Conservation (phyloP, 208 protist genomes). For the Histomonas meleagridis region DNA sequence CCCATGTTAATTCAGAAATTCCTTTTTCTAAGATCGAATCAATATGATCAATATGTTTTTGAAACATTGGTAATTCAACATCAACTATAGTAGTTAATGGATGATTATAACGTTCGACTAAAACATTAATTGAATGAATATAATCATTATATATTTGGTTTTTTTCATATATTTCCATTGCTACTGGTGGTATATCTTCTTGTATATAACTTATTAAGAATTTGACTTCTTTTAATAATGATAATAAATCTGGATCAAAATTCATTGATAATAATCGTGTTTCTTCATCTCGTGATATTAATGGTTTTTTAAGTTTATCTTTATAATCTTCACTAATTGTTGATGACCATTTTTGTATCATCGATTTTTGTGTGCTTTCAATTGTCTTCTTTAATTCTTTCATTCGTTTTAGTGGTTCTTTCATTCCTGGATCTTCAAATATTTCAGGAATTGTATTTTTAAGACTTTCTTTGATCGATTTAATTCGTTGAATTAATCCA, state of each 20-base stretch:
- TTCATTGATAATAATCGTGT: slow-evolving; percentile 66
- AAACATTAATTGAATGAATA: slow-evolving; percentile 72
- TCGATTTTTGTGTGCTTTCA: slow-evolving; percentile 22
- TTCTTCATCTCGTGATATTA: slow-evolving; percentile 58
- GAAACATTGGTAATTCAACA: slow-evolving; percentile 73
- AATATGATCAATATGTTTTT: slow-evolving; percentile 52
- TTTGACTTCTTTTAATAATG: slow-evolving; percentile 80
- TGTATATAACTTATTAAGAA: slow-evolving; percentile 60
- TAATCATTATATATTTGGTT: slow-evolving; percentile 70
- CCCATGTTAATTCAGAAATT: slow-evolving; percentile 43
- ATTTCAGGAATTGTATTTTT: slow-evolving; percentile 20
- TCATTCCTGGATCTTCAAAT: slow-evolving; percentile 38
- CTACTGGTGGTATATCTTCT: slow-evolving; percentile 51
- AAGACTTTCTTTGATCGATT: slow-evolving; percentile 63
- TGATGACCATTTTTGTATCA: slow-evolving; percentile 69
- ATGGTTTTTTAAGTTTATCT: slow-evolving; percentile 76
- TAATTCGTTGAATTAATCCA: slow-evolving; percentile 77
- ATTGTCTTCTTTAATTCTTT: slow-evolving; percentile 34
- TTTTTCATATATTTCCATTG: slow-evolving; percentile 68
- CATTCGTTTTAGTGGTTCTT: slow-evolving; percentile 29
- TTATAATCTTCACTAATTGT: slow-evolving; percentile 67
- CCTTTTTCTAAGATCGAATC: slow-evolving; percentile 38
- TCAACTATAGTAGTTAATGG: slow-evolving; percentile 66
- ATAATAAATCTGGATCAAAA: slow-evolving; percentile 76
- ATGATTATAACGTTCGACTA: slow-evolving; percentile 74